Base-by-base conservation (phyloP, 225 moss, liverwort and hornwort species). In the Pleurozium schreberi region DNA sequence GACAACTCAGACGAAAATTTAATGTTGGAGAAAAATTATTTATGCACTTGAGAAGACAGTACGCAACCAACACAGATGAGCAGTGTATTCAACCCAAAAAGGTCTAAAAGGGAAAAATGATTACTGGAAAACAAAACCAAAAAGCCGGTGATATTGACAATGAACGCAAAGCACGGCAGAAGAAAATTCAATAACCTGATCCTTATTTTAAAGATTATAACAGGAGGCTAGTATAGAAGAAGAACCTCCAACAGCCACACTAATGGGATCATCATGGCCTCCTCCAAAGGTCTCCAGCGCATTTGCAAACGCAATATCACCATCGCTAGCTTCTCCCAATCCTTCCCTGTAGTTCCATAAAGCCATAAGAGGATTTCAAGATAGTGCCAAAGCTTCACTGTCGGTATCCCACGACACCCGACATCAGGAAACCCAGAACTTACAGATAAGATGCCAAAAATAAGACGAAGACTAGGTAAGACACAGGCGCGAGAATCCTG, bases 231-330 rank as follows among this genome's bases (percentile, higher is more conserved):
- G 90, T 82, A 81, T 71, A 90, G 90, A 89, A 91, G 64, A 80
- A 49, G 59, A 82, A 95, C 95, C 98, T 91, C 98, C 98, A 64
- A 98, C 97, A 40, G 98, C 97, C 49, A 98, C 94, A 86, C 97
- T 96, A 55, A 98, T 97, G 47, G 98, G 97, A 92, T 98, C 98
- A 89, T 98, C 98, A 75, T 97, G 95, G 73, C 98, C 97, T 79
- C 98, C 98, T 80, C 98, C 98, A 87, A 98, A 98, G 60, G 92
- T 90, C 89, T 96, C 98, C 88, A 98, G 80, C 81, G 98, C 97
- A 92, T 94, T 96, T 67, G 98, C 98, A 70, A 98, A 98, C n/a
- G 97, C 97, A 88, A 96, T 96, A 81, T 98, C 98, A 79, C 96
- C 97, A 75, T 98, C 97, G 68, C 97, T 95, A 34, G 98, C 95